Conservation (phyloP, 176 grass and related monocot species). For the Otatea glauca region DNA sequence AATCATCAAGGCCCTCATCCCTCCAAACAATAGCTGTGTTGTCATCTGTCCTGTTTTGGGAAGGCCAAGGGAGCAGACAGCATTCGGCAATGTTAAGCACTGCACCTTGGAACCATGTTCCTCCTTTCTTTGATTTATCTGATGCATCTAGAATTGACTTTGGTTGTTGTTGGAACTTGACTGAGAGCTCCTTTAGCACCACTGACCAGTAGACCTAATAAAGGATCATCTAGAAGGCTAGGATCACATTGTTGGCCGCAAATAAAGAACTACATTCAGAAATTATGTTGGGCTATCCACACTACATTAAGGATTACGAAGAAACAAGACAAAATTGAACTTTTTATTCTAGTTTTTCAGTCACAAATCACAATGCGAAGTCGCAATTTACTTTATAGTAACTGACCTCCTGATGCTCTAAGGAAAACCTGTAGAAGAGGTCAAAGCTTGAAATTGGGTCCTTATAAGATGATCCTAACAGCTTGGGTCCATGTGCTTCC, state of each 20-base stretch:
- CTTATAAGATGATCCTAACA: constrained; percentile 76
- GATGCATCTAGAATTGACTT: constrained; percentile 67
- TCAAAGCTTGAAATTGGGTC: constrained; percentile 74
- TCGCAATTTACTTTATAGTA: background rate
- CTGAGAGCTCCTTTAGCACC: constrained; percentile 63
- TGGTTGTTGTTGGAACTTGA: constrained; percentile 68
- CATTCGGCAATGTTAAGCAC: constrained; percentile 94
- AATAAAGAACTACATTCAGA: no score
- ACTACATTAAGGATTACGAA: background rate
- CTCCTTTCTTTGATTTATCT: constrained; percentile 69
- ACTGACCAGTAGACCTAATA: constrained; percentile 80
- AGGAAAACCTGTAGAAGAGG: constrained; percentile 63
- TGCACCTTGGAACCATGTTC: constrained; percentile 73
- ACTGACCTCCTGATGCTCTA: constrained; percentile 72
- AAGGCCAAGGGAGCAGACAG: constrained; percentile 73
- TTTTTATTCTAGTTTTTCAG: background rate
- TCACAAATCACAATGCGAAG: background rate
- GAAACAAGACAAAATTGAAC: background rate
- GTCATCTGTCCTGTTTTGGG: constrained; percentile 72
- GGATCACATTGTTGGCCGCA: no score
- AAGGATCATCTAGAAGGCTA: background rate
- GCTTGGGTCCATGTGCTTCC: constrained; percentile 68
- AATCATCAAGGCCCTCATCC: constrained; percentile 79
- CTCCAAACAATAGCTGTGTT: constrained; percentile 87
- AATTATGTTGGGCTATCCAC: no score